Conservation (phyloP, 306 rosid species). For the Quercus gilva region DNA sequence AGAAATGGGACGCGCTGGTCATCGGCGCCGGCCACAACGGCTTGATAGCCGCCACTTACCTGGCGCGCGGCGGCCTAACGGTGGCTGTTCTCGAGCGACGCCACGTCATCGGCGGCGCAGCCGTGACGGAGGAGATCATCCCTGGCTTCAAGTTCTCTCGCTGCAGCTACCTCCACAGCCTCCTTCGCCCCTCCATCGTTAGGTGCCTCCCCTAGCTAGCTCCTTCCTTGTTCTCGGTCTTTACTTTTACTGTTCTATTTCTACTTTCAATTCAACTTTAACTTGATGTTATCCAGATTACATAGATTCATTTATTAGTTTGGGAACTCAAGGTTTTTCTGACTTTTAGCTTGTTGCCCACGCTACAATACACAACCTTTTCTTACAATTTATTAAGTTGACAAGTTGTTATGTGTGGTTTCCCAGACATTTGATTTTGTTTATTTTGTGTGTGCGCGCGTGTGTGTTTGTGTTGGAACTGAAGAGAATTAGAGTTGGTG, state of each 20-base stretch:
- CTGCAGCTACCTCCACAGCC: constrained; percentile 89
- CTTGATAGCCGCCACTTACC: constrained; percentile 85
- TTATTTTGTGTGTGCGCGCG: not conserved
- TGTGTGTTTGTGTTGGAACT: not conserved
- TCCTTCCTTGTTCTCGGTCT: no score
- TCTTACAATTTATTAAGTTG: no score
- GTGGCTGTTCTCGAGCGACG: constrained; percentile 93
- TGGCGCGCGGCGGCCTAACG: constrained; percentile 84
- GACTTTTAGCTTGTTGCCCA: no score
- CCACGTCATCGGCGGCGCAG: constrained; percentile 86
- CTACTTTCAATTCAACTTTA: no score
- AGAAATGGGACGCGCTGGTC: constrained; percentile 87
- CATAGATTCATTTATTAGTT: no score
- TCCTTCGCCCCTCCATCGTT: constrained; percentile 80
- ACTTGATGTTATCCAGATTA: no score
- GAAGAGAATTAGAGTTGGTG: constrained; percentile 66
- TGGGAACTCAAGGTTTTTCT: no score
- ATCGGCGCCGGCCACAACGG: constrained; percentile 98
- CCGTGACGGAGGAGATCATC: constrained; percentile 74
- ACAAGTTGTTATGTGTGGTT: not conserved
- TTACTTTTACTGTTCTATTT: no score
- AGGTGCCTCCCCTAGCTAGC: constrained; percentile 25
- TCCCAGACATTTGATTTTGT: not conserved
- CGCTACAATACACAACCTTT: no score
- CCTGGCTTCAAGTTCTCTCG: constrained; percentile 94